These are phyloP conservation scores for Psilocybe tampanensis DNA, from an alignment of 768 basidiomycete genomes.

Conservation along the genomic window DNA sequence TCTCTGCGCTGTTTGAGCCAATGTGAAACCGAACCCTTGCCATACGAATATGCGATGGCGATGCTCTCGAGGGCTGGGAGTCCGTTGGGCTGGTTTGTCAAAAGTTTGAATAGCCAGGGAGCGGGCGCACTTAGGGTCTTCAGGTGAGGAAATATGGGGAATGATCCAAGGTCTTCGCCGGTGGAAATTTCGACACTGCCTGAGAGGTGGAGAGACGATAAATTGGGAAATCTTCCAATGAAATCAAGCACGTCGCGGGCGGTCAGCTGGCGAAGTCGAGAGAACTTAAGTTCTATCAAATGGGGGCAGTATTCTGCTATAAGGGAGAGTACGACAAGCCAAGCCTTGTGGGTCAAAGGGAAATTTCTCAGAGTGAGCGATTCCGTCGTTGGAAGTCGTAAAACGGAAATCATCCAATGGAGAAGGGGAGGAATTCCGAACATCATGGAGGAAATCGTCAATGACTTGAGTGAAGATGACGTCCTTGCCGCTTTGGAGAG, in stretches of 20 bases:
- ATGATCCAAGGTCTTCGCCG: slow-evolving; percentile 17
- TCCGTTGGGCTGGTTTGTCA: slow-evolving; percentile 19
- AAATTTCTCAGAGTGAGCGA: slow-evolving; percentile 18
- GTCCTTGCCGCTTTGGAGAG: slow-evolving; percentile 10
- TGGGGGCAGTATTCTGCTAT: slow-evolving; percentile 16
- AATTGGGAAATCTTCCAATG: slow-evolving; percentile 13
- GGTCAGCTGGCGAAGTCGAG: slow-evolving; percentile 19
- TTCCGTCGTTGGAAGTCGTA: slow-evolving; percentile 17
- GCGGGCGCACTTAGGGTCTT: slow-evolving; percentile 22
- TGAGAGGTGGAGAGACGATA: slow-evolving; percentile 17
- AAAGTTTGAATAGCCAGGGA: slow-evolving; percentile 23
- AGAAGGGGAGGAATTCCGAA: slow-evolving; percentile 24
- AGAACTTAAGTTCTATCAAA: slow-evolving; percentile 17
- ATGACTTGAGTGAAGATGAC: slow-evolving; percentile 8
- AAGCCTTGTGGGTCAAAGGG: slow-evolving; percentile 22
- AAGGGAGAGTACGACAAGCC: slow-evolving; percentile 23
- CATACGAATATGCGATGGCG: slow-evolving; percentile 21
- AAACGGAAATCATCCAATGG: slow-evolving; percentile 23
- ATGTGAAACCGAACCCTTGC: slow-evolving; percentile 23
- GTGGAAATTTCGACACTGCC: slow-evolving; percentile 20
- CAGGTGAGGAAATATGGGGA: slow-evolving; percentile 24
- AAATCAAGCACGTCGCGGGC: slow-evolving; percentile 21
- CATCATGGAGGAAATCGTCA: slow-evolving; percentile 26
- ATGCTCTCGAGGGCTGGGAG: slow-evolving; percentile 18
- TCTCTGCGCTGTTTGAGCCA: slow-evolving; percentile 16